A percentile compares a stretch with the other conserved stretches of the same genome.
Evolutionary conservation across 2,329 filamentous ascomycete species (phyloP).

Genomic region (Neoscytalidium dimidiatum): DNA sequence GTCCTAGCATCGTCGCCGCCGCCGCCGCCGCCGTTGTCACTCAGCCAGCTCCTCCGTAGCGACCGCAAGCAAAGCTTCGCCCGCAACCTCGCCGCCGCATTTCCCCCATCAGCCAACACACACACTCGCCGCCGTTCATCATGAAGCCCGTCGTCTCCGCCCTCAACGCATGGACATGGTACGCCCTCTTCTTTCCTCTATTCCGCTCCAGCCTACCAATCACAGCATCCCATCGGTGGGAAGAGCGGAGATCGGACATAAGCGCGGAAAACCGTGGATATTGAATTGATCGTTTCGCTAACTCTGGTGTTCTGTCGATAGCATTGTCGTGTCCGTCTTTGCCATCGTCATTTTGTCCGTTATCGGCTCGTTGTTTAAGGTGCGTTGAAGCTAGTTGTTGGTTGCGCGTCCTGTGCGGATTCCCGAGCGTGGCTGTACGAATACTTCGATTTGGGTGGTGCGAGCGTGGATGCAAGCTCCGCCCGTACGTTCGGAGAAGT

Average conservation of each 20-base stretch:
- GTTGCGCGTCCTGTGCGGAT: neutral
- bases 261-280: neutral
- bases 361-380: slow-evolving; percentile 73
- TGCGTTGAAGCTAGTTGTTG: slow-evolving; percentile 33
- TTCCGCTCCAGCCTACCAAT: neutral
- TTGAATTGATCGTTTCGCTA: slow-evolving; percentile 9
- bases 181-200: slow-evolving; percentile 43
- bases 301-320: slow-evolving; percentile 38
- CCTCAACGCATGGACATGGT: slow-evolving; percentile 96
- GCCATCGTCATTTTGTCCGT: slow-evolving; percentile 66
- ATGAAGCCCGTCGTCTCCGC: slow-evolving; percentile 97
- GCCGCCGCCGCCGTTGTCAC: neutral
- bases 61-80: slow-evolving; percentile 2
- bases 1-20: neutral
- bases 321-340: slow-evolving; percentile 69
- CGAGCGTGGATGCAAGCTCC: neutral
- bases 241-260: neutral
- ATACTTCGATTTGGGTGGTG: neutral
- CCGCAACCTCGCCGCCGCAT: too few relatives aligned
- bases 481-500: neutral
- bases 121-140: slow-evolving; percentile 31
- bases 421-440: neutral
- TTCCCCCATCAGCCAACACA: neutral
- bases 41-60: neutral
- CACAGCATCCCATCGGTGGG: neutral